These are phyloP conservation scores for Torulaspora microellipsoides DNA, from an alignment of 805 yeast species.

Conservation along the genomic window DNA sequence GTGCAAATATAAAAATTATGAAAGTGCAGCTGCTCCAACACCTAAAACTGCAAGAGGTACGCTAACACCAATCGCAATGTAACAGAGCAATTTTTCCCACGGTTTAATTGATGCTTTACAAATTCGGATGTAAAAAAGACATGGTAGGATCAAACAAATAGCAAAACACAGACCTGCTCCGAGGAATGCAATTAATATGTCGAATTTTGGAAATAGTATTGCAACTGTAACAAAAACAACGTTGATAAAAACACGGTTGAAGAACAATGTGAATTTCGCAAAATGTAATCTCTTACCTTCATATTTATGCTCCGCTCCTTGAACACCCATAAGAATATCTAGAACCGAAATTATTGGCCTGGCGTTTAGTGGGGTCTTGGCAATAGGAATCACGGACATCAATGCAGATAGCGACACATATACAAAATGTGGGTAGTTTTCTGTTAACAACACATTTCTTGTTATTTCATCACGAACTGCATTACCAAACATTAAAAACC, in stretches of 20 bases:
- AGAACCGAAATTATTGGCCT: slow-evolving; percentile 74
- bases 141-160: slow-evolving; percentile 75
- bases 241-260: slow-evolving; percentile 47
- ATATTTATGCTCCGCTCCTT: slow-evolving; percentile 20
- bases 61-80: slow-evolving; percentile 43
- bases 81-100: slow-evolving; percentile 39
- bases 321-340: slow-evolving; percentile 46
- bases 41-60: slow-evolving; percentile 52
- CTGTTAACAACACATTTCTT: slow-evolving; percentile 60
- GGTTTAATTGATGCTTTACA: slow-evolving; percentile 43
- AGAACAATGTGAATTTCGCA: slow-evolving; percentile 18
- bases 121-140: slow-evolving; percentile 60
- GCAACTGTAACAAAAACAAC: slow-evolving; percentile 54
- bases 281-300: slow-evolving; percentile 15
- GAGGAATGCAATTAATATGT: slow-evolving; percentile 70
- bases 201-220: slow-evolving; percentile 70
- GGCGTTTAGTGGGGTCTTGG: slow-evolving; percentile 79
- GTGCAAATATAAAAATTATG: too few species aligned
- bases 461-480: slow-evolving; percentile 68
- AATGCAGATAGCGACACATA: slow-evolving; percentile 56
- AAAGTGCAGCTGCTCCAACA: slow-evolving; percentile 46
- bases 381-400: slow-evolving; percentile 78
- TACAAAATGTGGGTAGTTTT: slow-evolving; percentile 63
- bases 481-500: slow-evolving; percentile 77
- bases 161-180: slow-evolving; percentile 79